Evolutionary conservation across 176 grass and related monocot genomes (phyloP).

Genomic region (Triticum timopheevii): DNA sequence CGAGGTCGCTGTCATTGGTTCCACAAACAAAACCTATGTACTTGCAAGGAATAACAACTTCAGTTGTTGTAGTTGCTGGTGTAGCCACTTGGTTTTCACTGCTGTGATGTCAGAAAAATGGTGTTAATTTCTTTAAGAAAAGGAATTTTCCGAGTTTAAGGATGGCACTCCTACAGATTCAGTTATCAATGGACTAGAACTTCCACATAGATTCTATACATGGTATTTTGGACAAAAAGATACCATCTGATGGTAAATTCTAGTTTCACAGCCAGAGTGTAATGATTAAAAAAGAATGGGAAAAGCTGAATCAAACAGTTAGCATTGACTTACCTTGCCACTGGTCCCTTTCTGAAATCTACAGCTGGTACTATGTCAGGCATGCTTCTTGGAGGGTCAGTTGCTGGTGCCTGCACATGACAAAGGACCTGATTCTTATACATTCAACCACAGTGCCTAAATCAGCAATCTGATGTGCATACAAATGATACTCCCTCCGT

Average conservation of each 20-base stretch:
- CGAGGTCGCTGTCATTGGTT: conserved; percentile 50
- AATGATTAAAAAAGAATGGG: background rate
- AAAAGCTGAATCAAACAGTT: background rate
- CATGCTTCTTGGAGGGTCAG: conserved; percentile 39
- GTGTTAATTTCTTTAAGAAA: background rate
- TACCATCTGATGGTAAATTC: background rate
- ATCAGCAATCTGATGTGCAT: conserved; percentile 16
- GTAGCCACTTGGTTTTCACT: conserved; percentile 50
- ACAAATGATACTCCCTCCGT: background rate
- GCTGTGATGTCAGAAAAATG: conserved; percentile 27
- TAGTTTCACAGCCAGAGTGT: background rate
- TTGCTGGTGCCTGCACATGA: conserved; percentile 41
- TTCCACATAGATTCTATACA: background rate
- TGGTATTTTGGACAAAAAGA: background rate
- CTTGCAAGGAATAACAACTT: conserved; percentile 61
- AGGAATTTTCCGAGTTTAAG: background rate
- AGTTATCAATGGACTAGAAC: background rate
- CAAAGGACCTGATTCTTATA: conserved; percentile 9
- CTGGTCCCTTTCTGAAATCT: conserved; percentile 50
- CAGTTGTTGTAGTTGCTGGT: conserved; percentile 42
- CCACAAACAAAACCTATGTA: conserved; percentile 59
- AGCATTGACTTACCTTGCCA: conserved; percentile 37
- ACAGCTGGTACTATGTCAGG: conserved; percentile 29
- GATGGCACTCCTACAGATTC: conserved; percentile 4
- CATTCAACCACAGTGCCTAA: conserved; percentile 11